A percentile compares a stretch with the other conserved stretches of the same genome.
Evolutionary conservation across 2,329 filamentous ascomycete species (phyloP).

Genomic region (Blumeriella jaapii): DNA sequence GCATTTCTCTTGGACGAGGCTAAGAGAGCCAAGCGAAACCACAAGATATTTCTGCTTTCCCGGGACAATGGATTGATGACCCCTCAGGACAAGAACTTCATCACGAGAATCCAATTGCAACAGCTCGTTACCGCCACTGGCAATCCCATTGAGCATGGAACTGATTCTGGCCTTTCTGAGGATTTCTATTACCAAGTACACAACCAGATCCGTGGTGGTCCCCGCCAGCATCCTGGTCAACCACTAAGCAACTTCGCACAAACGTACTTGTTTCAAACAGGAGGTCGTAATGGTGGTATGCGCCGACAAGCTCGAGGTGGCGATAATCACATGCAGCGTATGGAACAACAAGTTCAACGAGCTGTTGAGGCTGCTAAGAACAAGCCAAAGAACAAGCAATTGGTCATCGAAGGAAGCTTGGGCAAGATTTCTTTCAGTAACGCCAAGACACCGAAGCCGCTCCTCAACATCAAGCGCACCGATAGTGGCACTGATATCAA

Average conservation of each 20-base stretch:
- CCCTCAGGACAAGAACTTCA: conserved; percentile 98
- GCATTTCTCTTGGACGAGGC: conserved; percentile 84
- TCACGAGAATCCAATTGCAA: conserved; percentile 93
- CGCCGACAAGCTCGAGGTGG: conserved; percentile 70
- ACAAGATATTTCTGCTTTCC: conserved; percentile 90
- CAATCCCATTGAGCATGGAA: conserved; percentile 67
- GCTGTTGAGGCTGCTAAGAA: conserved; percentile 96
- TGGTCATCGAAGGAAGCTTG: conserved; percentile 90
- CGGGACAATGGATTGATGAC: conserved; percentile 98
- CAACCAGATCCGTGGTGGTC: conserved; percentile 81
- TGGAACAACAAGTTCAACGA: conserved; percentile 97
- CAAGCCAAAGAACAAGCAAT: conserved; percentile 93
- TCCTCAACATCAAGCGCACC: conserved; percentile 87
- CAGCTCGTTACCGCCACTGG: conserved; percentile 89
- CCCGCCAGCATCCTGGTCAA: conserved; percentile 83
- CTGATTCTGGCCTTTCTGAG: conserved; percentile 72
- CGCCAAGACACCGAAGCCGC: conserved; percentile 87
- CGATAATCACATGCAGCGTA: conserved; percentile 95
- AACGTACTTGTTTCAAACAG: conserved; percentile 93
- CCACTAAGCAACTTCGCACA: conserved; percentile 94
- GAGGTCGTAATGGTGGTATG: conserved; percentile 64
- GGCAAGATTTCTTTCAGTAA: conserved; percentile 99
- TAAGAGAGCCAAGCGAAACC: conserved; percentile 89
- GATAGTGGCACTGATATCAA: conserved; percentile 53
- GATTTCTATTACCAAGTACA: conserved; percentile 99